Base-by-base conservation (phyloP, 1,139 yeast species). In the Saccharomyces hybrid region DNA sequence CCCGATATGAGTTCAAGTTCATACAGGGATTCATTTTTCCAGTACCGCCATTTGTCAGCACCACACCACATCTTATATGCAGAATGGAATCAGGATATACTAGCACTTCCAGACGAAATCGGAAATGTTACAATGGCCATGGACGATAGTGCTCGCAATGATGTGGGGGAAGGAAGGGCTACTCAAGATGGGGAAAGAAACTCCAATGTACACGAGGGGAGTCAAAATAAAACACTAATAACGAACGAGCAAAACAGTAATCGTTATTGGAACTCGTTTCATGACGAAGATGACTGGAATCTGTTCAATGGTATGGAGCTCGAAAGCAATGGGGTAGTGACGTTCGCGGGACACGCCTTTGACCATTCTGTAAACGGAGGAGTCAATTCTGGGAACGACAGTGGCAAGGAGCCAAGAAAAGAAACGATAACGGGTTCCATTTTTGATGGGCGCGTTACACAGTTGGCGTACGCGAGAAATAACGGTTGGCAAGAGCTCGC, bases 271-370 rank as follows among this genome's bases (percentile, higher is more conserved):
- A 65, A 63, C 44, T 59, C 56, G 32, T 64, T 63, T 47, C 63
- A 62, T 44, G 66, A 63, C 34, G 67, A 64, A 48, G 66, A 62
- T 23, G 65, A 62, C 49, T 63, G 67, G 64, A 59, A 60, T 47
- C 53, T 61, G 8, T 64, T 64, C 48, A 60, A 59, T 44, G 56
- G 57, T 13, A 54, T 59, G 26, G 62, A 62, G 44, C 51, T 61
- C 50, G 65, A 62, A 42, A 56, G 62, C 51, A 59, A 52, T 47
- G 65, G 63, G 16, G 54, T 57, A 1, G 57, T 56, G 5, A 57
- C 59, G 6, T 56, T 58, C 42, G 26, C 51, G 27, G 50, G 31
- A 20, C 25, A 1, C 44, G 16, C 48, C 4, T 20, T 32, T 23
- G 38, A 27, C 5, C 34, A 47, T 32, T 13, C 25, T 11, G 7